A percentile compares a stretch with the other conserved stretches of the same genome.
phyloP scores from a whole-genome alignment of 352 stramenopile genomes.

The Phytopythium montanum region DNA sequence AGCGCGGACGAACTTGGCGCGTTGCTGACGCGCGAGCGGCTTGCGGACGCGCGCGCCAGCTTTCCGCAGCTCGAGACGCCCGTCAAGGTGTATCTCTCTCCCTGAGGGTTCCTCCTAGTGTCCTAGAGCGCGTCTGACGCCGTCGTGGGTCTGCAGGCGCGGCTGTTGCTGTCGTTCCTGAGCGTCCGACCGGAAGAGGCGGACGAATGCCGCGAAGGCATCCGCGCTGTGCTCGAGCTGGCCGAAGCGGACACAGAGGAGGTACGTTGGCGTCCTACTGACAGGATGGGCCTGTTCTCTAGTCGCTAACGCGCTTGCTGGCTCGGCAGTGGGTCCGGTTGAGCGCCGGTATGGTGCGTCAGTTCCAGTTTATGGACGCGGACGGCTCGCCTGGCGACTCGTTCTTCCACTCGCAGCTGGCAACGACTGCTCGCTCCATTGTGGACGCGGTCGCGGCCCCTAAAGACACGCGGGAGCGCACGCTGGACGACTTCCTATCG shows the following conservation, averaged over 20 bases:
- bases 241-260: slow-evolving; percentile 63
- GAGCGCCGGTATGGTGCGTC: slow-evolving; percentile 54
- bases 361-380: slow-evolving; percentile 55
- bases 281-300: no score
- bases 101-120: background rate
- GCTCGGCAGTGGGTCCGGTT: slow-evolving; percentile 54
- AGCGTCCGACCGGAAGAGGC: slow-evolving; percentile 54
- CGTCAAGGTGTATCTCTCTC: slow-evolving; percentile 40
- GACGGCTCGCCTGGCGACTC: slow-evolving; percentile 38
- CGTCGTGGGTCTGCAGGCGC: slow-evolving; percentile 22
- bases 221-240: slow-evolving; percentile 44
- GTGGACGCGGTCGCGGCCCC: slow-evolving; percentile 29
- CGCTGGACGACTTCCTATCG: slow-evolving; percentile 56
- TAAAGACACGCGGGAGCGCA: slow-evolving; percentile 12
- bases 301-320: background rate
- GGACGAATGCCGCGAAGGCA: slow-evolving; percentile 41
- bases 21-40: slow-evolving; percentile 53
- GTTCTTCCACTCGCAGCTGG: slow-evolving; percentile 64
- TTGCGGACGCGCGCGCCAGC: slow-evolving; percentile 50
- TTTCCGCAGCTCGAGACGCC: slow-evolving; percentile 61
- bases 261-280: slow-evolving; percentile 12
- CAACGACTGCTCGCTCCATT: slow-evolving; percentile 36
- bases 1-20: slow-evolving; percentile 63
- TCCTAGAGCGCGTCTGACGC: background rate
- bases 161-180: slow-evolving; percentile 61